These are phyloP conservation scores for Achaetomiella virescens DNA, from an alignment of 495 filamentous ascomycete species.

Conservation along the genomic window DNA sequence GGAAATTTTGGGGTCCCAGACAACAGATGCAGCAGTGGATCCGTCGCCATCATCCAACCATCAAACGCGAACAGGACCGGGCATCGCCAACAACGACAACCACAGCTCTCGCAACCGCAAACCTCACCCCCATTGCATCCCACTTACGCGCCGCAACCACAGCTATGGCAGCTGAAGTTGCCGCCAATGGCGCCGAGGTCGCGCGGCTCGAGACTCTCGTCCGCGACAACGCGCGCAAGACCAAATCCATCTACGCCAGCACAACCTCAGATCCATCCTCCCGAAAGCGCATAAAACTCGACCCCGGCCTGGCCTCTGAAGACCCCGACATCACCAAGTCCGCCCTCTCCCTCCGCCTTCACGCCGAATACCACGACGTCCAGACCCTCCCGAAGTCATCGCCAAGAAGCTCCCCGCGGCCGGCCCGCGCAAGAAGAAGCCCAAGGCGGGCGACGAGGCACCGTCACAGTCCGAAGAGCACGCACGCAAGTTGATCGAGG, in stretches of 20 bases:
- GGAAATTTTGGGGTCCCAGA: conserved; percentile 13
- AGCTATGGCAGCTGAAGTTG: conserved; percentile 27
- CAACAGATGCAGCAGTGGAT: conserved; percentile 3
- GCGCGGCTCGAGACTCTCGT: conserved; percentile 32
- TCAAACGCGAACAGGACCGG: conserved; percentile 3
- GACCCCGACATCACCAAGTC: conserved; percentile 37
- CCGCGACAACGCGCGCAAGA: conserved; percentile 35
- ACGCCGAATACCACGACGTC: conserved; percentile 74
- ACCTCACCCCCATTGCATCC: not conserved
- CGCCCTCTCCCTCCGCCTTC: conserved; percentile 39
- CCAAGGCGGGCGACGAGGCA: conserved; percentile 37
- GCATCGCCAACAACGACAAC: not conserved
- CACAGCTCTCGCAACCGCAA: not conserved
- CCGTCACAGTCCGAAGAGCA: conserved; percentile 45
- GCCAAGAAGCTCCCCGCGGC: conserved; percentile 72
- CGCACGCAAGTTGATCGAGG: conserved; percentile 66
- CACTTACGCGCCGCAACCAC: not conserved
- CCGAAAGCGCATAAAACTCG: conserved; percentile 40
- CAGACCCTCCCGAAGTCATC: conserved; percentile 71
- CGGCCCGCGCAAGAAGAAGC: conserved; percentile 38
- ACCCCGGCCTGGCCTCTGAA: conserved; percentile 28
- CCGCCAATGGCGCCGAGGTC: conserved; percentile 19
- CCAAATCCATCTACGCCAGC: conserved; percentile 37
- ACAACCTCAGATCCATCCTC: conserved; percentile 19
- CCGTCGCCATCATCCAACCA: conserved; percentile 9